Conservation (phyloP, 164 flowering plant species). For the Pachysandra terminalis region DNA sequence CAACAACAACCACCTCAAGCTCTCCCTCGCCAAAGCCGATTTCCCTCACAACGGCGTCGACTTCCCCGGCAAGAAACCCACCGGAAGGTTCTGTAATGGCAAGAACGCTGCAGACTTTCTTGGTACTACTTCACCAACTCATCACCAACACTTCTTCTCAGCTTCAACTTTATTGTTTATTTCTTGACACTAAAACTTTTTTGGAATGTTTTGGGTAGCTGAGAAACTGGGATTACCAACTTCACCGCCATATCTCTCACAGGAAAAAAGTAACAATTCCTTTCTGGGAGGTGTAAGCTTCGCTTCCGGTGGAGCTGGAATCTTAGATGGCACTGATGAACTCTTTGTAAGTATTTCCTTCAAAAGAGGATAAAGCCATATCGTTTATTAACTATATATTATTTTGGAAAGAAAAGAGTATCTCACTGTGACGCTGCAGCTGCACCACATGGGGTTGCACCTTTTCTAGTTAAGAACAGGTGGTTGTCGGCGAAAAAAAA, state of each 20-base stretch:
- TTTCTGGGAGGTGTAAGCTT: slow-evolving; percentile 61
- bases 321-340: slow-evolving; percentile 44
- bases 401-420: too few relatives aligned
- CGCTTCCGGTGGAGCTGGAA: slow-evolving; percentile 86
- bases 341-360: slow-evolving; percentile 33
- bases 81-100: slow-evolving; percentile 82
- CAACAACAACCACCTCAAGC: slow-evolving; percentile 58
- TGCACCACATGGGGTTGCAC: too few relatives aligned
- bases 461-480: too few relatives aligned
- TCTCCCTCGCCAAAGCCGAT: slow-evolving; percentile 56
- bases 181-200: too few relatives aligned
- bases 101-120: slow-evolving; percentile 76
- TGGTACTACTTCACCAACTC: slow-evolving; percentile 31
- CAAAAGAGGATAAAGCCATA: too few relatives aligned
- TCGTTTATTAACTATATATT: too few relatives aligned
- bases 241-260: slow-evolving; percentile 59
- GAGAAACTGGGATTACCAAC: slow-evolving; percentile 56
- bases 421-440: too few relatives aligned
- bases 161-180: too few relatives aligned
- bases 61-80: slow-evolving; percentile 50
- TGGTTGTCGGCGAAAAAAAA: too few relatives aligned
- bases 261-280: slow-evolving; percentile 21
- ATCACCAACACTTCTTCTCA: background rate
- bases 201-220: slow-evolving; percentile 38
- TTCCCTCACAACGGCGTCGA: slow-evolving; percentile 81